phyloP scores from a whole-genome alignment of 2,329 filamentous ascomycete species.

The Sclerotinia trifoliorum region DNA sequence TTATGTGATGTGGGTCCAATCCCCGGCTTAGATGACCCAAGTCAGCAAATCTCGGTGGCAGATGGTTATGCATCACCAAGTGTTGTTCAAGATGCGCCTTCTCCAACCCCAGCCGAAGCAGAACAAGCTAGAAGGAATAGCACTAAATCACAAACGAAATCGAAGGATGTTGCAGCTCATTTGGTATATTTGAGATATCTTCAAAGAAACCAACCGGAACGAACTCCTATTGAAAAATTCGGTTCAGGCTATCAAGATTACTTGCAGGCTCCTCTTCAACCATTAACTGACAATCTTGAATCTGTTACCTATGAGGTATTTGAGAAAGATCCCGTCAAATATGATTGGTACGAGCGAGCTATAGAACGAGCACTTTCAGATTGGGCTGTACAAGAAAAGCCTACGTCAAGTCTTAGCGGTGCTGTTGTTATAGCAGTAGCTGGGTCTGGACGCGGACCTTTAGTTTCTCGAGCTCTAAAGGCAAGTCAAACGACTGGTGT shows the following conservation, averaged over 20 bases:
- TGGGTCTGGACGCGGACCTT: constrained; percentile 85
- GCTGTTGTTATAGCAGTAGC: constrained; percentile 86
- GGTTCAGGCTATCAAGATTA: constrained; percentile 87
- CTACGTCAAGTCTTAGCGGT: constrained; percentile 68
- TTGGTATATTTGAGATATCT: constrained; percentile 81
- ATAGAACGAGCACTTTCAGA: constrained; percentile 78
- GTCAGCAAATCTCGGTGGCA: constrained; percentile 33
- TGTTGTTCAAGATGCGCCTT: constrained; percentile 42
- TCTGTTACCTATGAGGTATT: constrained; percentile 98
- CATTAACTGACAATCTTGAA: constrained; percentile 92
- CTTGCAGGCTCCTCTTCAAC: constrained; percentile 90
- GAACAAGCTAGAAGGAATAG: constrained; percentile 47
- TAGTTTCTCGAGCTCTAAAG: constrained; percentile 81
- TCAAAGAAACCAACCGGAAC: constrained; percentile 74
- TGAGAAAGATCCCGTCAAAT: constrained; percentile 97
- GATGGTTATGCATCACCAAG: constrained; percentile 44
- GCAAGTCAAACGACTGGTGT: constrained; percentile 77
- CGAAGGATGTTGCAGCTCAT: constrained; percentile 60
- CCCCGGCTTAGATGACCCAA: constrained; percentile 40
- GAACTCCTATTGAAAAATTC: constrained; percentile 62
- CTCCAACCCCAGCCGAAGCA: constrained; percentile 67
- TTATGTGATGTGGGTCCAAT: constrained; percentile 62
- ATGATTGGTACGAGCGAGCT: constrained; percentile 89
- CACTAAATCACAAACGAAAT: constrained; percentile 46
- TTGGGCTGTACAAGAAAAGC: constrained; percentile 70